These are phyloP conservation scores for Penicillium hesseltinei DNA, from an alignment of 2,329 filamentous ascomycete species.

Conservation along the genomic window DNA sequence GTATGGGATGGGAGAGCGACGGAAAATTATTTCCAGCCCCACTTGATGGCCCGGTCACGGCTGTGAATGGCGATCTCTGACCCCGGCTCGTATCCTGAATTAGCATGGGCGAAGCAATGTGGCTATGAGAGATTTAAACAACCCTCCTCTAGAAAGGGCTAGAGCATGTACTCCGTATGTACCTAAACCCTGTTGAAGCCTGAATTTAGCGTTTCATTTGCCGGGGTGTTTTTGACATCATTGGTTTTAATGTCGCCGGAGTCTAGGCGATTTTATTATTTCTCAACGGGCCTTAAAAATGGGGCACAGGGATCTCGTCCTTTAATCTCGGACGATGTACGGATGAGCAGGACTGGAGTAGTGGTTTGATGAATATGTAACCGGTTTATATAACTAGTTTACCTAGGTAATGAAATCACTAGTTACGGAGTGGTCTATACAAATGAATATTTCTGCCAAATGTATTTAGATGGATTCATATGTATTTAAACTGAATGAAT, in stretches of 20 bases:
- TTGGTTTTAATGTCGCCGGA: not conserved
- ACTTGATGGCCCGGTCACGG: not conserved
- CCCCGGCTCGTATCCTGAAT: not conserved
- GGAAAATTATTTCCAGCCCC: not conserved
- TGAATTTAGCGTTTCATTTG: not conserved
- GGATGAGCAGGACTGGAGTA: not conserved
- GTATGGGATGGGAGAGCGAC: too few species aligned
- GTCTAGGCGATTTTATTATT: not conserved
- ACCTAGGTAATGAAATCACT: too few species aligned
- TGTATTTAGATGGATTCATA: not conserved
- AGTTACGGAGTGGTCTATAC: too few species aligned
- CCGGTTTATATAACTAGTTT: not conserved
- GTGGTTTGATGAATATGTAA: not conserved
- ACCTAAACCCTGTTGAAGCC: not conserved
- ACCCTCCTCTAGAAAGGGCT: not conserved
- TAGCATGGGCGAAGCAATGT: conserved; percentile 3
- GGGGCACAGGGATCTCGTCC: not conserved
- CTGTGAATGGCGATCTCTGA: not conserved
- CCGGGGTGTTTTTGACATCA: not conserved
- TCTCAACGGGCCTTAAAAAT: not conserved
- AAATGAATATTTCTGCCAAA: too few species aligned
- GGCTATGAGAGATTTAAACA: not conserved
- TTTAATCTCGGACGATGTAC: not conserved
- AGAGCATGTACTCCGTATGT: too few species aligned
- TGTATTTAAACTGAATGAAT: not conserved